Percentiles rank a stretch among this genome's conserved stretches.
These are phyloP conservation scores for Lepiota venenata DNA, from an alignment of 768 basidiomycete species.

Conservation along the genomic window DNA sequence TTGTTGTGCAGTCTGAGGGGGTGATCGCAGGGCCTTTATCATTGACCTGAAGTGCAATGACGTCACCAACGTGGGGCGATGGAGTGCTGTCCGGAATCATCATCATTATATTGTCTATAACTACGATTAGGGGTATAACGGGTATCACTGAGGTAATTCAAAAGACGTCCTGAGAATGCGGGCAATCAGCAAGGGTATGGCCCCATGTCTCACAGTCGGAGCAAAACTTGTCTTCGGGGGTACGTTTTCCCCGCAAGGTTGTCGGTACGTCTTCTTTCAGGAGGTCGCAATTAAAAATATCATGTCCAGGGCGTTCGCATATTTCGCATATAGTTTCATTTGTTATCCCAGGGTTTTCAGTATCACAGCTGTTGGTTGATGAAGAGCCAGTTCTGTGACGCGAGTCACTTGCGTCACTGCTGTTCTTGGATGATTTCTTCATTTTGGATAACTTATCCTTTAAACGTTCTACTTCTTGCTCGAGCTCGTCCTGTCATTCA, in stretches of 20 bases:
- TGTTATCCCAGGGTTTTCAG: conserved; percentile 11
- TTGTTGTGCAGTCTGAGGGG: not conserved
- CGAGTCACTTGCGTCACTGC: conserved; percentile 32
- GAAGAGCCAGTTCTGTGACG: conserved; percentile 25
- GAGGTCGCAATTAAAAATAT: conserved; percentile 81
- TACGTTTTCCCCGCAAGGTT: conserved; percentile 18
- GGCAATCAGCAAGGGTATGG: conserved; percentile 74
- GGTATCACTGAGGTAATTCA: conserved; percentile 29
- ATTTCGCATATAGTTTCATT: conserved; percentile 68
- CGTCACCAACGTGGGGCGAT: not conserved
- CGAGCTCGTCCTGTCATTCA: conserved; percentile 69
- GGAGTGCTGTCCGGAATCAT: not conserved
- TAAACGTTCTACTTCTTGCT: conserved; percentile 74
- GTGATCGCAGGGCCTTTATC: not conserved
- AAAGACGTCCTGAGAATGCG: conserved; percentile 86
- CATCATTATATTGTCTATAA: conserved; percentile 10
- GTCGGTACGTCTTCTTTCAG: conserved; percentile 51
- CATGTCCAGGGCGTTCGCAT: conserved; percentile 82
- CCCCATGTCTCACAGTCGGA: conserved; percentile 84
- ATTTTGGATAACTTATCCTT: conserved; percentile 68
- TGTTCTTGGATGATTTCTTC: conserved; percentile 55
- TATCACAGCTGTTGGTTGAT: conserved; percentile 24
- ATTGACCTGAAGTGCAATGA: not conserved
- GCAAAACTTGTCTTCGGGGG: conserved; percentile 50
- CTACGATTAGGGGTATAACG: conserved; percentile 22